phyloP scores from a whole-genome alignment of 768 basidiomycete species.

The Suillus variegatus region DNA sequence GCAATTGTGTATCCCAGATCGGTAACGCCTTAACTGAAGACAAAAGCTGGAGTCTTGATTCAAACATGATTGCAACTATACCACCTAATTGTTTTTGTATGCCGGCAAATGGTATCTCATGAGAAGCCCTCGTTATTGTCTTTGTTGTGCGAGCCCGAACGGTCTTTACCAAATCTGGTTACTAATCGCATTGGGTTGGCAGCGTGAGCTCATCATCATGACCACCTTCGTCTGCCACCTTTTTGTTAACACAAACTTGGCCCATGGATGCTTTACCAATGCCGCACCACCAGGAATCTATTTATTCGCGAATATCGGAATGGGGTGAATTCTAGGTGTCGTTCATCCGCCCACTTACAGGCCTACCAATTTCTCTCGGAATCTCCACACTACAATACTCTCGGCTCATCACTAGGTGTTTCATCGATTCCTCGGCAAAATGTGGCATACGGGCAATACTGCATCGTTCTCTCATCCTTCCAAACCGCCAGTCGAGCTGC shows the following conservation, averaged over 20 bases:
- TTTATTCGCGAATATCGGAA: background rate
- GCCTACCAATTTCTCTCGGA: background rate
- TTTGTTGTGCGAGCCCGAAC: slow-evolving; percentile 3
- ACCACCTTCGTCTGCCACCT: slow-evolving; percentile 12
- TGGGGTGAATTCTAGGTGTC: background rate
- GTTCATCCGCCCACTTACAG: background rate
- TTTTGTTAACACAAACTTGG: slow-evolving; percentile 32
- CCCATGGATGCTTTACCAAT: slow-evolving; percentile 9
- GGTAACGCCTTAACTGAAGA: background rate
- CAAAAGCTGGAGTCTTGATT: background rate
- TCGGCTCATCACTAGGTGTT: background rate
- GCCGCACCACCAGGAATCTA: slow-evolving; percentile 10
- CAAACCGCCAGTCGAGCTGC: slow-evolving; percentile 23
- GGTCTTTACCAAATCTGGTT: slow-evolving; percentile 9
- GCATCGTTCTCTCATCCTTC: slow-evolving; percentile 11
- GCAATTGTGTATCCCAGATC: background rate
- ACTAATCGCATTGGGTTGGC: background rate
- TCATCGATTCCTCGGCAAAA: slow-evolving; percentile 19
- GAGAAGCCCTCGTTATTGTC: slow-evolving; percentile 28
- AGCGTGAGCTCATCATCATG: background rate
- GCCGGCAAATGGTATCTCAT: slow-evolving; percentile 2
- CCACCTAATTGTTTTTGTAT: background rate
- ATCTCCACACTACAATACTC: background rate
- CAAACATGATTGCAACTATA: background rate
- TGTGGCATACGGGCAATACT: slow-evolving; percentile 12